Conservation (phyloP, 306 rosid genomes). For the Glycine tomentella region DNA sequence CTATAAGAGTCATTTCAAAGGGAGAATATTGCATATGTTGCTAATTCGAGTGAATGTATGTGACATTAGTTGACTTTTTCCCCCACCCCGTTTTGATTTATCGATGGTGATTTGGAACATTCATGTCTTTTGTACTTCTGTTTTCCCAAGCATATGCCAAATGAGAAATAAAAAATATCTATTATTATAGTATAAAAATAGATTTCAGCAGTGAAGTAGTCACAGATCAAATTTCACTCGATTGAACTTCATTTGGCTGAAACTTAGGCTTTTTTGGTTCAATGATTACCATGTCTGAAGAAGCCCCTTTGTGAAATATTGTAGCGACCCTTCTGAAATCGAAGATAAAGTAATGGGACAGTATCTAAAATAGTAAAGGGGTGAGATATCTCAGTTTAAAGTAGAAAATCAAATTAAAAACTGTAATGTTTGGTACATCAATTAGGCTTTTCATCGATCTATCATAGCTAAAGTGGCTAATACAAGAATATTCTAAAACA, state of each 20-base stretch:
- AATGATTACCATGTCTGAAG: not conserved
- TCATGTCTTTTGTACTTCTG: not conserved
- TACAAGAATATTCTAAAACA: not conserved
- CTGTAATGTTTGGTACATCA: not conserved
- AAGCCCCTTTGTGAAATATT: not conserved
- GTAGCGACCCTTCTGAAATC: not conserved
- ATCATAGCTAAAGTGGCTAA: not conserved
- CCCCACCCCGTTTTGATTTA: not conserved
- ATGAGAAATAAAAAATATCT: not conserved
- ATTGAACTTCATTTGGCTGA: not conserved
- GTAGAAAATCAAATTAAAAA: not conserved
- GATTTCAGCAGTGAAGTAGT: not conserved
- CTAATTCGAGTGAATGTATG: not conserved
- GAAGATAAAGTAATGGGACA: not conserved
- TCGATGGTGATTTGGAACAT: not conserved
- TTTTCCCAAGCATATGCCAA: not conserved
- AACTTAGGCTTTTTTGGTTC: not conserved
- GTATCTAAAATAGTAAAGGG: not conserved
- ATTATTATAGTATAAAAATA: too few relatives aligned
- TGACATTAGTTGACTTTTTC: not conserved
- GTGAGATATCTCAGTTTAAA: not conserved
- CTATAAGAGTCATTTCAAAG: too few relatives aligned
- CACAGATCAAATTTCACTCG: not conserved
- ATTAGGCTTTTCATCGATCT: not conserved
- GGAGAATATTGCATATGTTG: not conserved